Evolutionary conservation across 192 early-diverging fungal species (phyloP).

Genomic region (Lobulomyces angularis): DNA sequence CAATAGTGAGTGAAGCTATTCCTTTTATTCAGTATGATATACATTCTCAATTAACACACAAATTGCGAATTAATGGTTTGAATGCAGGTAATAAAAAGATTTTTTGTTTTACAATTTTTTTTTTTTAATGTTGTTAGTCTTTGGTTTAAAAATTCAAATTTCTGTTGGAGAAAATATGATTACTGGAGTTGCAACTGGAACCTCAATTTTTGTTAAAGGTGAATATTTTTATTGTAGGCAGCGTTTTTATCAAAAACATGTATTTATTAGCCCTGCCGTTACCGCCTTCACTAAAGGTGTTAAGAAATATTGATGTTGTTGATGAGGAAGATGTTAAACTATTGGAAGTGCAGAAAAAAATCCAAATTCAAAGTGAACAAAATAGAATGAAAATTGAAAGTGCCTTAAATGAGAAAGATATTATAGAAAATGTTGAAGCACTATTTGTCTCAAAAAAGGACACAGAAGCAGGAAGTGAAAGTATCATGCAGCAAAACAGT

Average conservation of each 20-base stretch:
- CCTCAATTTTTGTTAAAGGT: conserved; percentile 26
- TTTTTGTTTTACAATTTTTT: too few species aligned
- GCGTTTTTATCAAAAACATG: conserved; percentile 62
- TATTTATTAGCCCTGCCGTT: conserved; percentile 58
- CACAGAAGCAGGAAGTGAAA: neutral
- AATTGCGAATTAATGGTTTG: conserved; percentile 60
- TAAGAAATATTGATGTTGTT: conserved; percentile 57
- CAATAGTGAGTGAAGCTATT: conserved; percentile 59
- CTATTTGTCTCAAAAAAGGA: neutral
- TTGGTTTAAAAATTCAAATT: conserved; percentile 49
- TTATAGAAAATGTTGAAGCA: conserved; percentile 1
- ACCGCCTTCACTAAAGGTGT: conserved; percentile 56
- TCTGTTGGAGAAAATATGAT: conserved; percentile 31
- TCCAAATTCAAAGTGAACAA: conserved; percentile 49
- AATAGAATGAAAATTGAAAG: conserved; percentile 52
- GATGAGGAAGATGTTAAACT: conserved; percentile 61
- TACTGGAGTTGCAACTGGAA: conserved; percentile 32
- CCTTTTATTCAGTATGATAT: conserved; percentile 76
- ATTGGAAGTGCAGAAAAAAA: conserved; percentile 53
- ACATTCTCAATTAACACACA: conserved; percentile 68
- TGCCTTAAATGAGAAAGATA: conserved; percentile 10
- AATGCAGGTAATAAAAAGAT: too few species aligned
- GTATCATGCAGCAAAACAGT: neutral
- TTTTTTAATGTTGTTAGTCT: too few species aligned
- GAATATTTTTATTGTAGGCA: conserved; percentile 38